Conservation (phyloP, 345 rosid species). For the Pugionium dolabratum region DNA sequence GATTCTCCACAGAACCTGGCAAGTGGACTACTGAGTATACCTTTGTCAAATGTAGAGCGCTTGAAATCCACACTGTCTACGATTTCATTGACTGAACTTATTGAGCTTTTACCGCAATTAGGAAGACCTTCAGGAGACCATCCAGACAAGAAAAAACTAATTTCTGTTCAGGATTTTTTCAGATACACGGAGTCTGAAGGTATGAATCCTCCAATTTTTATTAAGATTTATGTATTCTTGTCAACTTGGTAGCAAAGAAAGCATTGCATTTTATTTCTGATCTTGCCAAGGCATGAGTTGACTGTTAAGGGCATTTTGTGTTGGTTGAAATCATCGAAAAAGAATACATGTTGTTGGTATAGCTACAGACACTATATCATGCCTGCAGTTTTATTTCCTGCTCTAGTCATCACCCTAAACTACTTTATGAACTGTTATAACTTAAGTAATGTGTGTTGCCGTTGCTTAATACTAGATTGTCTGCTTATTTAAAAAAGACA, state of each 20-base stretch:
- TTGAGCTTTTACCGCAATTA: constrained; percentile 81
- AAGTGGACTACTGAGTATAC: constrained; percentile 75
- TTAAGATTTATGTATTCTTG: neutral
- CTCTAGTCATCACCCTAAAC: constrained; percentile 13
- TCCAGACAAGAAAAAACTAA: constrained; percentile 92
- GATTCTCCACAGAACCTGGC: constrained; percentile 70
- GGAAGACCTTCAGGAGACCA: constrained; percentile 78
- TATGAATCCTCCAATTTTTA: constrained; percentile 41
- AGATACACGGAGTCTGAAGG: constrained; percentile 98
- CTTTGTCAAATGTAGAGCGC: constrained; percentile 91
- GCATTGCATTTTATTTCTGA: constrained; percentile 13
- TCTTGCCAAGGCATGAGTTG: constrained; percentile 17
- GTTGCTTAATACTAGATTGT: neutral
- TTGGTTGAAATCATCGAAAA: constrained; percentile 18
- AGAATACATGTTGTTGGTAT: neutral
- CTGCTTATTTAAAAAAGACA: constrained; percentile 5
- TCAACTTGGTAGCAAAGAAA: neutral
- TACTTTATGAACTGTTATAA: neutral
- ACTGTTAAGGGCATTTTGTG: constrained; percentile 7
- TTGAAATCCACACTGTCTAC: constrained; percentile 79
- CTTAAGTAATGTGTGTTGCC: constrained; percentile 6
- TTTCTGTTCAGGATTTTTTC: constrained; percentile 98
- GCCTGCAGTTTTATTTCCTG: neutral
- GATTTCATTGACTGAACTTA: constrained; percentile 73
- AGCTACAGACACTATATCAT: neutral